Conservation (phyloP, 176 grass and related monocot species). For the Zea luxurians region DNA sequence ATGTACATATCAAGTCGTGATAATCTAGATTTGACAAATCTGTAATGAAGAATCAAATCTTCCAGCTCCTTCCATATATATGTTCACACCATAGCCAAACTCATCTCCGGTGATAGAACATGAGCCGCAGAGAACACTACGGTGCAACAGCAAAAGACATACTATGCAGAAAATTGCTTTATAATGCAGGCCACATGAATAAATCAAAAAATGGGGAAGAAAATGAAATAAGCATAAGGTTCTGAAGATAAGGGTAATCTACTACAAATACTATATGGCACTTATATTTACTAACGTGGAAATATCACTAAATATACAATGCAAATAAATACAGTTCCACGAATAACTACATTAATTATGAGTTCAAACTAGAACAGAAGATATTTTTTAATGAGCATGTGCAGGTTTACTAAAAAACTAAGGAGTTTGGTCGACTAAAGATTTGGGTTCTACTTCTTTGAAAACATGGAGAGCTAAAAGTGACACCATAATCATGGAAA, state of each 20-base stretch:
- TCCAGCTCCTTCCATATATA: conserved; percentile 95
- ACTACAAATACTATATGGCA: neutral
- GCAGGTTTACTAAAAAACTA: neutral
- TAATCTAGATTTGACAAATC: conserved; percentile 68
- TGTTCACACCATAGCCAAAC: conserved; percentile 80
- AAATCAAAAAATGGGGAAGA: neutral
- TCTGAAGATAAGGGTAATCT: neutral
- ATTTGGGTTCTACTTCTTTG: neutral
- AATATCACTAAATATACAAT: too few species aligned
- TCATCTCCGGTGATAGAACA: conserved; percentile 79
- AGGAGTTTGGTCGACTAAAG: too few species aligned
- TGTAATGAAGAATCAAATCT: conserved; percentile 92
- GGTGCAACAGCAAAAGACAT: conserved; percentile 6
- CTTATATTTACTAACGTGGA: too few species aligned
- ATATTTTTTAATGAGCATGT: neutral
- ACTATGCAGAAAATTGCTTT: neutral
- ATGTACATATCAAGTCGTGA: conserved; percentile 22
- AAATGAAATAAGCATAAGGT: neutral
- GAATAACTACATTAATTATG: too few species aligned
- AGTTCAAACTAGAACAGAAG: neutral
- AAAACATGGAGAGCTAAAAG: neutral
- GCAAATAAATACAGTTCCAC: too few species aligned
- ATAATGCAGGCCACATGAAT: neutral
- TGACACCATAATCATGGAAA: too few species aligned
- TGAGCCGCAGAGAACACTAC: conserved; percentile 40